Percentiles rank a stretch among this genome's conserved stretches.
phyloP scores from a whole-genome alignment of 768 basidiomycete species.

The Mycena belliarum region DNA sequence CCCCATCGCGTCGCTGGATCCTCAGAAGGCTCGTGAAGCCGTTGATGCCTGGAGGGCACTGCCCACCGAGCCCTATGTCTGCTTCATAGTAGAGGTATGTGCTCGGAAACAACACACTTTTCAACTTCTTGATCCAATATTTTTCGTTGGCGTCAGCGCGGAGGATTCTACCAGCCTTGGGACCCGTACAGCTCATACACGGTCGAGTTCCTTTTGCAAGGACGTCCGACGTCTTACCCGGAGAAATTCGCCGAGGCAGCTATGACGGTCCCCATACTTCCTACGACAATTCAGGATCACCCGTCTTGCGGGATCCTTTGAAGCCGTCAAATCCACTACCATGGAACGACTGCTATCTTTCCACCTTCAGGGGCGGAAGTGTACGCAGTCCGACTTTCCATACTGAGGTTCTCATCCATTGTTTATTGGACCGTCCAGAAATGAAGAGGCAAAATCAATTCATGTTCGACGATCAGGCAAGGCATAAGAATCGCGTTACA shows the following conservation, averaged over 20 bases:
- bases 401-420: not conserved
- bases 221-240: not conserved
- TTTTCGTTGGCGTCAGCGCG: too few relatives aligned
- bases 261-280: not conserved
- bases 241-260: not conserved
- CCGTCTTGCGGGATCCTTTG: not conserved
- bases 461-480: not conserved
- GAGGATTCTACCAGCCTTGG: not conserved
- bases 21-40: not conserved
- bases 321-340: not conserved
- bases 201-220: not conserved
- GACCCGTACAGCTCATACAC: conserved; percentile 1
- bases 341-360: not conserved
- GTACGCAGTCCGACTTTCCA: not conserved
- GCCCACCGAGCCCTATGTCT: conserved; percentile 7
- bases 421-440: not conserved
- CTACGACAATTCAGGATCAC: not conserved
- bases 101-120: not conserved
- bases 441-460: not conserved
- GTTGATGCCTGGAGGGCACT: conserved; percentile 3
- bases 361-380: not conserved
- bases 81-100: conserved; percentile 1
- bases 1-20: conserved; percentile 5
- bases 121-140: not conserved
- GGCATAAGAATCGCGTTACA: too few relatives aligned